Percentiles rank a stretch among this genome's conserved stretches.
phyloP scores from a whole-genome alignment of 495 filamentous ascomycete genomes.

The Pseudoneurospora amorphoporcata region DNA sequence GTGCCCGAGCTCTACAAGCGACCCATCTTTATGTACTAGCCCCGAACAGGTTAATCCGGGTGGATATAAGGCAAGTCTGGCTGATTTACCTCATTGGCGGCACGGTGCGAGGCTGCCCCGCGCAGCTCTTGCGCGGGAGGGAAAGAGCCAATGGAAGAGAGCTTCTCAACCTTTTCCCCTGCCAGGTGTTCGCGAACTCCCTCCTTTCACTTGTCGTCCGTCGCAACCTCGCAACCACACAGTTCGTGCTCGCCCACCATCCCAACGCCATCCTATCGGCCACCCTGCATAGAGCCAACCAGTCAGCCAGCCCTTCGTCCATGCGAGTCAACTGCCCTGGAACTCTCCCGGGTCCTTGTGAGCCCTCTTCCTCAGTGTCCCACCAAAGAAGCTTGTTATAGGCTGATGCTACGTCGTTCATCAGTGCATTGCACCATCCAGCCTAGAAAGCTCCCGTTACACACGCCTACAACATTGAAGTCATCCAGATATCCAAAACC shows the following conservation, averaged over 20 bases:
- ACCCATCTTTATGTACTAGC: neutral
- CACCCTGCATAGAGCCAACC: neutral
- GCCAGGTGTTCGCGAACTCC: neutral
- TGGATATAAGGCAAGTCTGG: neutral
- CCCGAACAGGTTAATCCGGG: neutral
- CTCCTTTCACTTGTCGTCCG: neutral
- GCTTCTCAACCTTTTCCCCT: neutral
- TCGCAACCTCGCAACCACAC: neutral
- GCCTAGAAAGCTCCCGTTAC: neutral
- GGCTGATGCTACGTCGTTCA: neutral
- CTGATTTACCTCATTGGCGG: neutral
- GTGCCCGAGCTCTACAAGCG: neutral
- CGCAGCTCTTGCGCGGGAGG: neutral
- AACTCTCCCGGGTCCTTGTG: neutral
- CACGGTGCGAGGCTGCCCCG: neutral
- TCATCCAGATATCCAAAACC: neutral
- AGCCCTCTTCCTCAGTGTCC: neutral
- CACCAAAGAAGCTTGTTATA: neutral
- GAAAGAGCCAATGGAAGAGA: neutral
- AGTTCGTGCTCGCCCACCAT: neutral
- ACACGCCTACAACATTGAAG: neutral
- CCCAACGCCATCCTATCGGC: neutral
- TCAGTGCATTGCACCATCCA: neutral
- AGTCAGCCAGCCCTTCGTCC: neutral
- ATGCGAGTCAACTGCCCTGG: neutral